These are phyloP conservation scores for Anisogramma anomala DNA, from an alignment of 2,329 filamentous ascomycete genomes.

Conservation along the genomic window DNA sequence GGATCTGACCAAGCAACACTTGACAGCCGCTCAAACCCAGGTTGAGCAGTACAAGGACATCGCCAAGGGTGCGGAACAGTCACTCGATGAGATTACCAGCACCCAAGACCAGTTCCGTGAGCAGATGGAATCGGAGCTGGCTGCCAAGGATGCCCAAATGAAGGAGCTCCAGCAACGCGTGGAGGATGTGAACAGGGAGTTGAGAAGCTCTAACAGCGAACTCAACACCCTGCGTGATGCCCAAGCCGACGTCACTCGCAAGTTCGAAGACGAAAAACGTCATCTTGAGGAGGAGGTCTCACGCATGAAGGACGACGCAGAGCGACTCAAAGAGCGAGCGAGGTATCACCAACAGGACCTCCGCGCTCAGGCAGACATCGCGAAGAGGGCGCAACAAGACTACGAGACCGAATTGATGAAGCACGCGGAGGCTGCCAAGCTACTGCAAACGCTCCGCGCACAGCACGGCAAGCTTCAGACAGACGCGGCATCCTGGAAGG, in stretches of 20 bases:
- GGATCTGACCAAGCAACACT: constrained; percentile 65
- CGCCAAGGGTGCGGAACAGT: constrained; percentile 77
- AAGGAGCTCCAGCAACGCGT: constrained; percentile 72
- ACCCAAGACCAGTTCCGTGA: constrained; percentile 80
- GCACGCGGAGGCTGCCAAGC: constrained; percentile 88
- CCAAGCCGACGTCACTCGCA: constrained; percentile 61
- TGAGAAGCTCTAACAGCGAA: constrained; percentile 71
- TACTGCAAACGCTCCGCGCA: constrained; percentile 62
- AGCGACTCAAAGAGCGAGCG: constrained; percentile 66
- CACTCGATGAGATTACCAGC: constrained; percentile 64
- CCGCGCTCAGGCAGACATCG: constrained; percentile 86
- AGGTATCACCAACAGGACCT: constrained; percentile 84
- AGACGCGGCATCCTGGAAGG: constrained; percentile 60
- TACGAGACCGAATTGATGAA: constrained; percentile 92
- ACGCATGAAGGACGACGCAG: constrained; percentile 72
- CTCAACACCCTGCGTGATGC: constrained; percentile 69
- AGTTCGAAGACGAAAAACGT: constrained; percentile 70
- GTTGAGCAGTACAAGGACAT: constrained; percentile 82
- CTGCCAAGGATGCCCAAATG: constrained; percentile 69
- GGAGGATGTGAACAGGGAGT: constrained; percentile 71
- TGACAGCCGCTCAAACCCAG: constrained; percentile 70
- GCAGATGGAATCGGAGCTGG: constrained; percentile 65
- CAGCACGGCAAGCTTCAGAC: constrained; percentile 77
- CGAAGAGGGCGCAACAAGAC: constrained; percentile 82
- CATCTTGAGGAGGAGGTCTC: constrained; percentile 67